Base-by-base conservation (phyloP, 257 asterid species). In the Solanum chmielewskii region DNA sequence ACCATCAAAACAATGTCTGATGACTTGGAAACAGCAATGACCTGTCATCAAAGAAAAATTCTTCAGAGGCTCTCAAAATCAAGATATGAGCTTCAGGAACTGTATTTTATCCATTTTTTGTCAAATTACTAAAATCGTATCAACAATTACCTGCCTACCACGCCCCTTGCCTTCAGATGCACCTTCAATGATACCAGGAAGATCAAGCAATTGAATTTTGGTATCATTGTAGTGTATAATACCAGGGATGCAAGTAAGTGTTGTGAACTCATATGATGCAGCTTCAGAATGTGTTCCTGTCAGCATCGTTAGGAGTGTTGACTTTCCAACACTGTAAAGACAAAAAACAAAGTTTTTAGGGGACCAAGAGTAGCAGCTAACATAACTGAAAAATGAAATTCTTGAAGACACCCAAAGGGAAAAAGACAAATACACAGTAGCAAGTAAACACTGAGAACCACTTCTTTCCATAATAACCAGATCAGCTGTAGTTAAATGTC, bases 111-210 rank as follows among this genome's bases (percentile, higher is more conserved):
- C 29, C 49, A 73, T 73, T 37, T 16, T 39, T 39, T 21, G 6
- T 20, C 82, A 74, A 74, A 74, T 21, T 74, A 31, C 31, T 39
- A 74, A 39, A 74, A 2, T 74, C 6, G 82, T 6, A 39, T 74
- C 31, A 33, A 39, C 11, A 20, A 52, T 88, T 83, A 95, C 99
- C 98, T 97, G 99, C 90, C 99, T 92, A 91, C 99, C 99, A 90
- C 99, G 99, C 82, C 99, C 99, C 93, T 97, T 97, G 88, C 99
- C 99, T 92, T 97, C 99, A 73, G 99, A 94, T 66, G 99, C 99
- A 73, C 99, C 99, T 90, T 97, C 99, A 49, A 97, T 97, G 89
- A 97, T 97, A 89, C 99, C 99, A 76, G 98, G 99, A 91, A 97
- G 99, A 95, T 97, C 99, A 62, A 97, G 99, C 88, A 97, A 88